Base-by-base conservation (phyloP, 73 alveolate species). In the Tetrahymena thermophila region DNA sequence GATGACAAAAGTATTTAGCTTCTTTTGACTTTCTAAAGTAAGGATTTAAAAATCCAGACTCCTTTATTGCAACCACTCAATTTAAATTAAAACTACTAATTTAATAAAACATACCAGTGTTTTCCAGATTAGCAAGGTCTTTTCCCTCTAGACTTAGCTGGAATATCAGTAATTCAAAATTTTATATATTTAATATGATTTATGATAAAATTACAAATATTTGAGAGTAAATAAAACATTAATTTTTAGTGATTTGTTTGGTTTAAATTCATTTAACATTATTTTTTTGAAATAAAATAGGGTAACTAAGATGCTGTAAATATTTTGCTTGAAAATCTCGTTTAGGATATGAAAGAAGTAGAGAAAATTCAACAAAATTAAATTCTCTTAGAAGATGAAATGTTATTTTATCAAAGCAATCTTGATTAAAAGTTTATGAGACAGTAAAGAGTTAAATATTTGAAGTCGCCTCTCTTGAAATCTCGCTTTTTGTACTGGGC, bases 111-210 rank as follows among this genome's bases (percentile, higher is more conserved):
- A 1, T 71, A 71, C 23, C 11, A 71, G 31, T 95, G 93, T 34
- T 85, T 95, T 35, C 97, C 97, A 4, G 97, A 95, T 43, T 85
- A 95, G 10, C 43, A 95, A 35, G 97, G 97, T 9, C 57, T 85
- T 43, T 95, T 85, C 34, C 95, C 97, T 50, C 34, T 95, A n/a
- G 97, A 95, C 55, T 84, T 95, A 25, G 95, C 95, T 71, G 97
- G 95, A 2, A 11, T 71, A 71, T 28, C 35, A 3, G 89, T 71
- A 71, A 28, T 23, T 23, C 14, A 7, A 56, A 56, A 56, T 56
- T 56, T 56, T 9, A 25, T 23, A 9, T 40, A 40, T 40, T 40
- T 40, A 40, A 40, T 7, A 4, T 0, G 7, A 19, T 50, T 21
- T 50, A 11, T 50, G 15, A 11, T 50, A 50, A 50, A 15, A 50